These are phyloP conservation scores for Macrolepiota dolichaula DNA, from an alignment of 768 basidiomycete genomes.

Conservation along the genomic window DNA sequence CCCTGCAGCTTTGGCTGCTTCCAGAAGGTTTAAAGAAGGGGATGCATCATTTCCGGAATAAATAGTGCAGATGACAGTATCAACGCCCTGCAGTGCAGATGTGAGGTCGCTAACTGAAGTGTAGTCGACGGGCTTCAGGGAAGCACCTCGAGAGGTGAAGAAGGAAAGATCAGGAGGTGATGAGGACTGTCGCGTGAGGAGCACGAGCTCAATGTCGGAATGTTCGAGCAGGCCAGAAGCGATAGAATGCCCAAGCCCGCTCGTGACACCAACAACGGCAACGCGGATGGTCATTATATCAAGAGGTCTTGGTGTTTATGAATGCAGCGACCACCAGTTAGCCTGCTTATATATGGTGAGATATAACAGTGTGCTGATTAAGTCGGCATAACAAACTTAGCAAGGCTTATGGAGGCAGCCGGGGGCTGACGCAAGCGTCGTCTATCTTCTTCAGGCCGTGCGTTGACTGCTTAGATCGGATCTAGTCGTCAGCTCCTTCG, in stretches of 20 bases:
- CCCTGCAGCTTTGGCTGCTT: not conserved
- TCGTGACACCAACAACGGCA: slow-evolving; percentile 9
- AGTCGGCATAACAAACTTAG: too few relatives aligned
- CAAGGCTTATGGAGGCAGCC: too few relatives aligned
- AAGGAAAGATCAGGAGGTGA: not conserved
- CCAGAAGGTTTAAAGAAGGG: not conserved
- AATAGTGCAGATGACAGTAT: not conserved
- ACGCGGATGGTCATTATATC: not conserved
- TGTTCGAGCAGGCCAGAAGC: not conserved
- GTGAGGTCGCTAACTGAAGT: not conserved
- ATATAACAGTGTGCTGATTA: too few relatives aligned
- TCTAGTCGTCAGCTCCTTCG: too few relatives aligned
- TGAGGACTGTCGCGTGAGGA: not conserved
- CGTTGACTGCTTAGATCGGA: too few relatives aligned
- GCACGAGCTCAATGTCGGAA: not conserved
- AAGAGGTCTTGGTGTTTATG: not conserved
- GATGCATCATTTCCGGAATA: not conserved
- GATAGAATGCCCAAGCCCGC: slow-evolving; percentile 6
- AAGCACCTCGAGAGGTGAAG: not conserved
- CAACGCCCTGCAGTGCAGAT: not conserved
- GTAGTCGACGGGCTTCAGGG: not conserved
- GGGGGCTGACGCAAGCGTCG: too few relatives aligned
- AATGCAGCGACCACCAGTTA: not conserved
- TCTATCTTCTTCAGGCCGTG: too few relatives aligned
- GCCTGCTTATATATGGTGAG: not conserved